Base-by-base conservation (phyloP, 495 filamentous ascomycete species). In the Tuber umbilicatum region DNA sequence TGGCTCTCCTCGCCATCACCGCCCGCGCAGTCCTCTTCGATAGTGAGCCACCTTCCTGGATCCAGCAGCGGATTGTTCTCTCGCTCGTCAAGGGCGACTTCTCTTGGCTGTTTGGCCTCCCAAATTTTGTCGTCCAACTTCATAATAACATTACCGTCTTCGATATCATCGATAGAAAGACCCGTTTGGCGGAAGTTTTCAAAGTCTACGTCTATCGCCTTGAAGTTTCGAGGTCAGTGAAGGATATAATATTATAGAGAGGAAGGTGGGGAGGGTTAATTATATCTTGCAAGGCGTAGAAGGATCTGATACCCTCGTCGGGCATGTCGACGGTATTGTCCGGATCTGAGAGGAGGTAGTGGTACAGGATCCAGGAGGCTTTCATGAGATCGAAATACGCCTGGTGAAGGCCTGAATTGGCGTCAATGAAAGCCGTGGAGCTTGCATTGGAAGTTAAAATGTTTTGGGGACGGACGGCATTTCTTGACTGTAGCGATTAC, bases 341-440 rank as follows among this genome's bases (percentile, higher is more conserved):
- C 55, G 55, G 55, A 14, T 64, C 55, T 7, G 55, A 64, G 31
- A 64, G 55, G 5, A 64, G 47, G 35, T 84, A 72, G 39, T 84
- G 80, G 70, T 86, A 84, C 9, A 86, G 72, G 45, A 86, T 83
- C 76, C 84, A 86, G 10, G 84, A 85, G 6, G 85, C 81, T 68
- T 86, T 86, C 23, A 86, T 73, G 16, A 86, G 78, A 68, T 86
- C 84, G 3, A 84, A 76, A 76, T 86, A 85, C 16, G 83, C 81
- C 73, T 85, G 84, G 41, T 31, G 4, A 17, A 64, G 27, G 55
- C 27, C 55, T 16, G 55, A 17, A 17, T 19, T 35, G 55, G 27
- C 4, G 5, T 31, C 55, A 17, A 12, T 64, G 55, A 27, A 35
- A 35, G 55, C 35, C 16, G 55, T 5, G 35, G 55, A 17, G 55